Evolutionary conservation across 176 grass and related monocot genomes (phyloP).

Genomic region (Zea luxurians): DNA sequence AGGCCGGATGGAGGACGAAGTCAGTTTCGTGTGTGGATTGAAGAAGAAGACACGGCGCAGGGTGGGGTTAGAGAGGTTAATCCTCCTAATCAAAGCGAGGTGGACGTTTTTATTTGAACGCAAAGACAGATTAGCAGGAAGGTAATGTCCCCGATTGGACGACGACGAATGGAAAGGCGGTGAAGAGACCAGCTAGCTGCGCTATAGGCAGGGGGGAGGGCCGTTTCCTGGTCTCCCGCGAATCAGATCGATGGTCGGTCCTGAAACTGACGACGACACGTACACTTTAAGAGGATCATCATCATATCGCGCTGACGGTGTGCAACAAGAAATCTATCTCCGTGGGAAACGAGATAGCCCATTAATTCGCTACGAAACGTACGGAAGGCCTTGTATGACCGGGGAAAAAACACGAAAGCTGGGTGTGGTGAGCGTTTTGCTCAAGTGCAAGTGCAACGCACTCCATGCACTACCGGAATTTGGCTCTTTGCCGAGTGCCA

Average conservation of each 20-base stretch:
- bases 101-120: conserved; percentile 39
- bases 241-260: conserved; percentile 29
- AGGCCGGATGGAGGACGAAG: conserved; percentile 9
- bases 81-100: background rate
- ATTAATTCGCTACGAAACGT: too few species aligned
- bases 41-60: conserved; percentile 26
- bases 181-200: background rate
- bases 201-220: too few species aligned
- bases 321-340: too few species aligned
- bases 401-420: too few species aligned
- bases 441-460: conserved; percentile 27
- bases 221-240: conserved; percentile 32
- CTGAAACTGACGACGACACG: conserved; percentile 32
- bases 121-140: background rate
- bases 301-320: too few species aligned
- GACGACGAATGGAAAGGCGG: background rate
- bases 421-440: too few species aligned
- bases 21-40: conserved; percentile 55
- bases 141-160: conserved; percentile 26
- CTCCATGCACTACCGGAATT: too few species aligned
- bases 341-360: too few species aligned
- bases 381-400: too few species aligned
- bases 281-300: background rate
- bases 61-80: background rate
- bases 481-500: too few species aligned